Evolutionary conservation across 345 rosid species (phyloP).

Genomic region (Populus alba): DNA sequence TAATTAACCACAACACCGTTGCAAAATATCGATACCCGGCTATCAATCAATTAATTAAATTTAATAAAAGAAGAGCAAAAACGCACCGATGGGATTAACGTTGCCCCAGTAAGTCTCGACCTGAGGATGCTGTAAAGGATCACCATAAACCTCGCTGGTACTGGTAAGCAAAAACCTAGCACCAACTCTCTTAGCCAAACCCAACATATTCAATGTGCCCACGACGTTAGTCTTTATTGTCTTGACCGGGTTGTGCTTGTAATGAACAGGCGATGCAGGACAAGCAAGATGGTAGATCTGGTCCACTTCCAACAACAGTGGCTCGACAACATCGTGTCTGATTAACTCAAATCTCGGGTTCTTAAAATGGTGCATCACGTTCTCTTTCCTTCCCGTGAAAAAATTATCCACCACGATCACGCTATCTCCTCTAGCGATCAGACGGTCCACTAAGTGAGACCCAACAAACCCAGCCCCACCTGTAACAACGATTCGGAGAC

Average conservation of each 20-base stretch:
- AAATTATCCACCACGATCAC: constrained; percentile 98
- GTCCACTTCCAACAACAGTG: constrained; percentile 84
- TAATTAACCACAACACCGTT: neutral
- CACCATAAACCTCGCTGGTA: constrained; percentile 98
- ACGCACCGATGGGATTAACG: constrained; percentile 95
- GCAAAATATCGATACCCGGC: neutral
- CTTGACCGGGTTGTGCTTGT: constrained; percentile 96
- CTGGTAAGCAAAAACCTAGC: constrained; percentile 87
- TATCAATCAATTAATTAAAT: too few relatives aligned
- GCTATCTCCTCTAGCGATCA: constrained; percentile 86
- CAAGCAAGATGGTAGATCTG: constrained; percentile 99
- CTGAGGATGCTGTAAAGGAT: constrained; percentile 98
- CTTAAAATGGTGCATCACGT: constrained; percentile 94
- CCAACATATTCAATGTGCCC: constrained; percentile 94
- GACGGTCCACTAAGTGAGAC: constrained; percentile 91
- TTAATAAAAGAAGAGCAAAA: neutral
- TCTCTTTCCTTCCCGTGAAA: constrained; percentile 94
- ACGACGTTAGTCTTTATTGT: constrained; percentile 97
- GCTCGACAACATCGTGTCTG: constrained; percentile 95
- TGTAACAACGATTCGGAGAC: constrained; percentile 78
- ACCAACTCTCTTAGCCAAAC: constrained; percentile 91
- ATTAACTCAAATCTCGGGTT: constrained; percentile 92
- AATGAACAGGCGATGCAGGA: constrained; percentile 98
- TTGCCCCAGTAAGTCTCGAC: constrained; percentile 99
- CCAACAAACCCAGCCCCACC: constrained; percentile 99